Evolutionary conservation across 257 asterid species (phyloP), one percentile per base, ranked within the genome.

Genomic region (Perilla frutescens): DNA sequence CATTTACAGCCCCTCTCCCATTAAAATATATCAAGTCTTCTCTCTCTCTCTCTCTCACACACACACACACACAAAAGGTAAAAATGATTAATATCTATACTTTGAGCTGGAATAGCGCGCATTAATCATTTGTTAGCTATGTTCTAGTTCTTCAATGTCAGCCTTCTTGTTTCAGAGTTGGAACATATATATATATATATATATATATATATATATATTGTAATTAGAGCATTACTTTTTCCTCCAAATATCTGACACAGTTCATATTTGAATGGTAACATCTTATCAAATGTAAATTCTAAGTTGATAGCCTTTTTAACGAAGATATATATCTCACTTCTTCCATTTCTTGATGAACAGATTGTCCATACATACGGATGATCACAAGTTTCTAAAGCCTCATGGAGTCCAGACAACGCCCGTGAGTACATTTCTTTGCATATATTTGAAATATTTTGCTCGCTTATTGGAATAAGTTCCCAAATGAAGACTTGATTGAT

Each of bases 381-480:
- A 63, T 61, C 70, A 51, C 9, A 65, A 73, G 69, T 53, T 40
- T 74, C 54, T 76, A 73, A 82, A 75, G 72, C 72, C 50, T 71
- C 47, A 85, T 86, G 90, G 90, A 86, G 41, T 36, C 79, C 59
- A 79, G 84, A 66, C 84, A 74, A 39, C 71, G 82, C 55, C 62
- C 70, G 90, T 86, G 77, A 83, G 88, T 79, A 20, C 4, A 29
- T 31, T 11, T 57, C 13, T 56, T 5, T 15, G 1, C 8, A 20
- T 8, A 15, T 62, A 4, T n/a, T 20, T 20, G 26, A 20, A 20
- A 20, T 20, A 20, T 20, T 20, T 20, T 20, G 26, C 26, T 4
- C 4, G 13, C 61, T 14, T 51, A 15, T n/a, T 51, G 32, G 8
- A 53, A 53, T 20, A 20, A 20, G 0, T 20, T 20, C 26, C 26